Percentiles rank a stretch among this genome's conserved stretches.
Conservation (phyloP, 805 yeast species). For the Ogataea kodamae region DNA sequence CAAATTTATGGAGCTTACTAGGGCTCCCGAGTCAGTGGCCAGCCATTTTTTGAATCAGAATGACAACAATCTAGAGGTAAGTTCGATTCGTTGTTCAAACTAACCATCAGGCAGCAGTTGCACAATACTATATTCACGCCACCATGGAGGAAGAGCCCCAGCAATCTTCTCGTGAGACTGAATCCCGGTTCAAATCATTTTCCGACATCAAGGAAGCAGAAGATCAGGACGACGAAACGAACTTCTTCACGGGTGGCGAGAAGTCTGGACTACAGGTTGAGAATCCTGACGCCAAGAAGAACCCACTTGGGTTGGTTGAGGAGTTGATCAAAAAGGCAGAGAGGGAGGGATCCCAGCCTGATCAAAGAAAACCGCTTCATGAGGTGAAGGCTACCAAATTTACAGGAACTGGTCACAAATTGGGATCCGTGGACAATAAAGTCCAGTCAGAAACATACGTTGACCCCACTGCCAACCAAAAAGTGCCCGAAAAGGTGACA, state of each 20-base stretch:
- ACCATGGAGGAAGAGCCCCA: slow-evolving; percentile 14
- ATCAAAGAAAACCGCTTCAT: slow-evolving; percentile 25
- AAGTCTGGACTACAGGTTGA: slow-evolving; percentile 78
- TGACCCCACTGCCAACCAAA: slow-evolving; percentile 24
- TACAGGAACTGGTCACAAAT: slow-evolving; percentile 50
- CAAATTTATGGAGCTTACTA: slow-evolving; percentile 38
- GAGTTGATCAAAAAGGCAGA: slow-evolving; percentile 67
- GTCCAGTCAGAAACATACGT: slow-evolving; percentile 30
- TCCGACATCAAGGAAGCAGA: slow-evolving; percentile 33
- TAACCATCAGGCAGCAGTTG: slow-evolving; percentile 23
- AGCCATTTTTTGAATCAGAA: slow-evolving; percentile 33
- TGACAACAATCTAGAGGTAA: slow-evolving; percentile 28
- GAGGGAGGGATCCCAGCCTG: slow-evolving; percentile 52
- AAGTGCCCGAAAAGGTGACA: slow-evolving; percentile 48
- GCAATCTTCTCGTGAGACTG: slow-evolving; percentile 2
- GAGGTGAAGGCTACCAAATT: slow-evolving; percentile 34
- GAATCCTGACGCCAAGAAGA: slow-evolving; percentile 49
- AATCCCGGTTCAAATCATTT: slow-evolving; percentile 30
- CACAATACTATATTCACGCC: slow-evolving; percentile 25
- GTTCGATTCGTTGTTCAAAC: slow-evolving; percentile 9
- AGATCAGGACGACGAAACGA: slow-evolving; percentile 33
- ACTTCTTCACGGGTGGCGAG: slow-evolving; percentile 57
- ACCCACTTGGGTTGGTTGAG: slow-evolving; percentile 43
- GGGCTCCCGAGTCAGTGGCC: slow-evolving; percentile 37
- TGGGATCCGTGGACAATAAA: slow-evolving; percentile 44